Percentiles rank a stretch among this genome's conserved stretches.
phyloP scores from a whole-genome alignment of 208 protist species.

The Leishmania mexicana region DNA sequence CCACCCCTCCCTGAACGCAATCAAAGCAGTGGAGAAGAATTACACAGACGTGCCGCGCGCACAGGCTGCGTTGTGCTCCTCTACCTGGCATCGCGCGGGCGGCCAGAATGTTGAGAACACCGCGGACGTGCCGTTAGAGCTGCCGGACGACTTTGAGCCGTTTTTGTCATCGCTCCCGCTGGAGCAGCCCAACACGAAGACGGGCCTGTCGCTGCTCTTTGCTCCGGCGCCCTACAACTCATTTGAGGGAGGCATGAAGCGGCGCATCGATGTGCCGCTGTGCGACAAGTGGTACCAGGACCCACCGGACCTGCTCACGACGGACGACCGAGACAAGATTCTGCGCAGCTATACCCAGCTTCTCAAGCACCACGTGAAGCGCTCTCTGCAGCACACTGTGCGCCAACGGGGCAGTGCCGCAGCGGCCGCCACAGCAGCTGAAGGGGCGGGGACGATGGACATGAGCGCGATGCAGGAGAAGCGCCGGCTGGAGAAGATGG shows the following conservation, averaged over 20 bases:
- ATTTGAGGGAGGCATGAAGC: conserved; percentile 95
- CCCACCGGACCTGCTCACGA: conserved; percentile 81
- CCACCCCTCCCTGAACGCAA: conserved; percentile 98
- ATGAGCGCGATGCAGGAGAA: conserved; percentile 25
- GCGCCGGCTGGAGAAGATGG: conserved; percentile 93
- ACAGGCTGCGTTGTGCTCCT: conserved; percentile 45
- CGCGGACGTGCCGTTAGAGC: conserved; percentile 19
- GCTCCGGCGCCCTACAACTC: conserved; percentile 98
- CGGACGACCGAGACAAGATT: conserved; percentile 90
- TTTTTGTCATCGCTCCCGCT: conserved; percentile 89
- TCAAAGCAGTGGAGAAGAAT: conserved; percentile 81
- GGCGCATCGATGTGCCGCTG: conserved; percentile 98
- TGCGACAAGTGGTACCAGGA: conserved; percentile 99
- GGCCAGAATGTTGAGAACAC: conserved; percentile 31
- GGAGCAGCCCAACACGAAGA: conserved; percentile 92
- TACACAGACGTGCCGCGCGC: conserved; percentile 36
- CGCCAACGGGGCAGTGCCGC: conserved; percentile 24
- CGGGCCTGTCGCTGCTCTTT: conserved; percentile 97
- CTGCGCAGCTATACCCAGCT: conserved; percentile 99
- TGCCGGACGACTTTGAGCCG: conserved; percentile 82
- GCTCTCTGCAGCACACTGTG: conserved; percentile 94
- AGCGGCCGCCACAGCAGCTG: conserved; percentile 4
- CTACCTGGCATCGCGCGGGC: conserved; percentile 23
- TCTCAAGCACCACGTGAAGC: conserved; percentile 99
- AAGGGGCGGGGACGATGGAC: conserved; percentile 9